A percentile compares a stretch with the other conserved stretches of the same genome.
Conservation (phyloP, 805 yeast species). For the Schwanniomyces polymorphus region DNA sequence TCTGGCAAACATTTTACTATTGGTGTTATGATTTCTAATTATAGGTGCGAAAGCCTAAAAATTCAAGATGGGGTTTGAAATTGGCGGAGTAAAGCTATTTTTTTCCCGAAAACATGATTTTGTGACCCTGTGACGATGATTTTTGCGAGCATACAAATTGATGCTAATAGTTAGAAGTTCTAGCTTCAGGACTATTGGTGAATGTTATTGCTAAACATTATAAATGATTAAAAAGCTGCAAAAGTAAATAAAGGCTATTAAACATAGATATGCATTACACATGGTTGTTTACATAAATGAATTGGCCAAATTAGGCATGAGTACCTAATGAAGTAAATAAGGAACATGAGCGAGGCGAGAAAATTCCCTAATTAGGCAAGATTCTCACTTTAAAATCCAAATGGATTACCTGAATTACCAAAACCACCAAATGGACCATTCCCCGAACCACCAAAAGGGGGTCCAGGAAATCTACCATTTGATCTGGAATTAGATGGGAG, state of each 20-base stretch:
- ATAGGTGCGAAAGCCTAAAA: too few species aligned
- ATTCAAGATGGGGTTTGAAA: too few species aligned
- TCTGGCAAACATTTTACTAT: too few species aligned
- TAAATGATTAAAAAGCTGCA: neutral
- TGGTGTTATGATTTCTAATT: too few species aligned
- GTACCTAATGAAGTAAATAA: neutral
- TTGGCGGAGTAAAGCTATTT: too few species aligned
- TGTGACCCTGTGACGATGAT: neutral
- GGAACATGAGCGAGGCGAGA: neutral
- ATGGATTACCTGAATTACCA: neutral
- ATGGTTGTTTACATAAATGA: neutral
- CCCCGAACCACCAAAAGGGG: neutral
- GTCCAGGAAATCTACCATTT: slow-evolving; percentile 9
- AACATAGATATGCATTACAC: neutral
- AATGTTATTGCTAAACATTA: too few species aligned
- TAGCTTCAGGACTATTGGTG: too few species aligned
- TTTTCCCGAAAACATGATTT: neutral
- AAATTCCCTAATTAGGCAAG: slow-evolving; percentile 1
- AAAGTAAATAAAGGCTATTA: neutral
- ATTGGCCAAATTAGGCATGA: neutral
- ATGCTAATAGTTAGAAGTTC: neutral
- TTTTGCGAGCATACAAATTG: neutral
- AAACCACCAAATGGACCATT: neutral
- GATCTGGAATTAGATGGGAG: slow-evolving; percentile 40
- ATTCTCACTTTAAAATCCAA: neutral